Base-by-base conservation (phyloP, 2,329 filamentous ascomycete genomes). In the Ophiostoma australiae region DNA sequence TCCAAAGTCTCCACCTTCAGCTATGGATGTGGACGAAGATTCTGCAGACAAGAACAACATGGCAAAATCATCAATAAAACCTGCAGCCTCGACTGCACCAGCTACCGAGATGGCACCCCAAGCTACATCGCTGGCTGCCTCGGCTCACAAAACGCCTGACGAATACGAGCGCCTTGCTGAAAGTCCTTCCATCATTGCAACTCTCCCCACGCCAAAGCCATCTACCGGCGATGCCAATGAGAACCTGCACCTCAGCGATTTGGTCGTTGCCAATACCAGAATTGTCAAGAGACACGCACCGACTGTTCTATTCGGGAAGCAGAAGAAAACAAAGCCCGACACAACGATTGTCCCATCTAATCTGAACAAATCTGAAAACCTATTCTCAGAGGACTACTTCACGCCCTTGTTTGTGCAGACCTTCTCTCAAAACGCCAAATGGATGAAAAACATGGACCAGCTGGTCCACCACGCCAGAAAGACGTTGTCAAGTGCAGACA, bases 381-480 rank as follows among this genome's bases (percentile, higher is more conserved):
- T 84, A 5, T 82, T 84, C 0, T 82, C 83, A 4, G 87, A 89
- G 67, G 87, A 90, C 75, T 90, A 90, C 76, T 89, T 89, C 73
- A 87, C 85, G 15, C 86, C 88, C 5, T 81, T 87, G 66, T 90
- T 88, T 72, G 82, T 89, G 4, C 85, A 88, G 70, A 84, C 85
- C 44, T 87, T 87, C 76, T 81, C 85, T 63, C 79, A 84, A 74
- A 82, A 83, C 70, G 82, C 84, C 67, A 84, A 83, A 69, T 88
- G 86, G 83, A 87, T 89, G 82, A 87, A 87, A 71, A 84, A 85
- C 0, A 80, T 90, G 10, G 87, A 91, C 71, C 90, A 92, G 61
- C 85, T 98, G 0, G 83, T 98, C 3, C 87, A 90, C 70, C 90
- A 92, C 65, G 92, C 94, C 4, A 91, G 94, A 77, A 99, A 99